phyloP scores from a whole-genome alignment of 176 grass and related monocot genomes.

The Triticum aestivum region IWGSC_CS_RefSeq_v2.1 NC_057796.1:342757641-342758140 shows the following conservation, averaged over 20 bases:
- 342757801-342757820: constrained; percentile 90
- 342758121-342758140: constrained; percentile 89
- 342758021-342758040: constrained; percentile 42
- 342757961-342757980: constrained; percentile 89
- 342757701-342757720: constrained; percentile 77
- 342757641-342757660: constrained; percentile 65
- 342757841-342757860: constrained; percentile 79
- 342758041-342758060: constrained; percentile 41
- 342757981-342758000: constrained; percentile 45
- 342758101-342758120: constrained; percentile 87
- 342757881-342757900: constrained; percentile 48
- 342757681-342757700: constrained; percentile 60
- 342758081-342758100: constrained; percentile 79
- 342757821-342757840: constrained; percentile 99
- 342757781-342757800: constrained; percentile 63
- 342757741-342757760: constrained; percentile 99
- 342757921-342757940: constrained; percentile 50
- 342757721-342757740: constrained; percentile 98
- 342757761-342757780: constrained; percentile 79
- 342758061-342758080: constrained; percentile 57
- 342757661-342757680: constrained; percentile 61
- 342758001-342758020: constrained; percentile 50
- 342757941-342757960: constrained; percentile 55
- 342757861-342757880: constrained; percentile 80
- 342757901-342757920: constrained; percentile 86